Percentiles rank a stretch among this genome's conserved stretches.
Conservation (phyloP, 106 monocot genomes). For the Amphibolis antarctica region DNA sequence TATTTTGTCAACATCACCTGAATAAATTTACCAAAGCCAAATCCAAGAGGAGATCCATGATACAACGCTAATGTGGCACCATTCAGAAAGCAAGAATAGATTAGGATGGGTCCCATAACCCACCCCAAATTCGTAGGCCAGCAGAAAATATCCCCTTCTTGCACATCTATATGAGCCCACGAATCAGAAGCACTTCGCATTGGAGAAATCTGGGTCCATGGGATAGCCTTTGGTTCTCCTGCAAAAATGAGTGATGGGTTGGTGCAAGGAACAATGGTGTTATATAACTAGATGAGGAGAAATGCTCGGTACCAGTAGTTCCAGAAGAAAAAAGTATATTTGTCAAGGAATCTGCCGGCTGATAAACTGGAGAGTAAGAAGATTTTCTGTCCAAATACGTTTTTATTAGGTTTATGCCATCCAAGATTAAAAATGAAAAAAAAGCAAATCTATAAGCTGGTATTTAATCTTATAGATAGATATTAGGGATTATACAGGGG, state of each 20-base stretch:
- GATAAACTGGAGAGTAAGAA: constrained; percentile 54
- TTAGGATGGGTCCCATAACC: constrained; percentile 70
- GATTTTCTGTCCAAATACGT: constrained; percentile 25
- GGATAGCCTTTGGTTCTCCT: constrained; percentile 97
- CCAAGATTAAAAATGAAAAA: neutral
- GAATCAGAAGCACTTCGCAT: constrained; percentile 70
- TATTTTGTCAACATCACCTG: constrained; percentile 32
- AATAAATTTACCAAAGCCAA: constrained; percentile 79
- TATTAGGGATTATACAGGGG: too few species aligned
- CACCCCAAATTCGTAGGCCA: constrained; percentile 97
- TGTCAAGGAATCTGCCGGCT: constrained; percentile 35
- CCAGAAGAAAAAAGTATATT: constrained; percentile 96
- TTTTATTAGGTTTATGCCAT: neutral
- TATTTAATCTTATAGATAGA: neutral
- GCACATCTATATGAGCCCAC: constrained; percentile 74
- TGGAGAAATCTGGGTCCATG: constrained; percentile 87
- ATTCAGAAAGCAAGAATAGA: constrained; percentile 62
- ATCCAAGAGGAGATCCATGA: constrained; percentile 83
- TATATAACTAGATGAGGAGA: neutral
- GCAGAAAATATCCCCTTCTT: constrained; percentile 51
- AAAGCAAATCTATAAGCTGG: neutral
- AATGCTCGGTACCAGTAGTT: constrained; percentile 53
- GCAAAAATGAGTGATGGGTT: neutral
- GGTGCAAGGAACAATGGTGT: neutral
- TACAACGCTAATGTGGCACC: constrained; percentile 81